A percentile compares a stretch with the other conserved stretches of the same genome.
These are phyloP conservation scores for Uronychia binucleata DNA, from an alignment of 73 alveolate genomes.

Conservation along the genomic window DNA sequence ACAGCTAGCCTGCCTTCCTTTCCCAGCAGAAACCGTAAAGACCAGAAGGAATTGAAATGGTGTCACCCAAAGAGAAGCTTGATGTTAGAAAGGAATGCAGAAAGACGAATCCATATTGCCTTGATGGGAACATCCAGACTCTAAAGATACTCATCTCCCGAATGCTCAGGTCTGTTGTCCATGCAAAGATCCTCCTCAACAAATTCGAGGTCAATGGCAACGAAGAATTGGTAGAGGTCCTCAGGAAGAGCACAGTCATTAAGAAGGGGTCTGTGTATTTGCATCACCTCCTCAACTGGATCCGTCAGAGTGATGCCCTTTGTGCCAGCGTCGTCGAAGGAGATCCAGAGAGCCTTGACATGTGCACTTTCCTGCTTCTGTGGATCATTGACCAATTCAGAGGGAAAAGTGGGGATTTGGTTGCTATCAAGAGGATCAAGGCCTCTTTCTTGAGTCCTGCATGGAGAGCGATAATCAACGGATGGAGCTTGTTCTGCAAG, in stretches of 20 bases:
- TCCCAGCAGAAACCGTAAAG: background rate
- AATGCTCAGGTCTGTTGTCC: background rate
- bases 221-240: background rate
- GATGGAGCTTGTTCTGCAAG: conserved; percentile 35
- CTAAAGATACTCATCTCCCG: conserved; percentile 14
- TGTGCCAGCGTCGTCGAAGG: conserved; percentile 1
- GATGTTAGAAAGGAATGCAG: conserved; percentile 30
- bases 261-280: background rate
- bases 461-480: conserved; percentile 45
- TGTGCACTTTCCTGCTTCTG: background rate
- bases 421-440: background rate
- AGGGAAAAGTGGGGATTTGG: background rate
- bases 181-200: background rate
- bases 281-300: background rate
- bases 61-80: conserved; percentile 13
- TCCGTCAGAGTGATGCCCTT: background rate
- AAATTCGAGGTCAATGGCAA: background rate
- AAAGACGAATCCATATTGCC: conserved; percentile 46
- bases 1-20: background rate
- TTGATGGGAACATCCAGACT: conserved; percentile 40
- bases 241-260: background rate
- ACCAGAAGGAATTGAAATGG: conserved; percentile 33
- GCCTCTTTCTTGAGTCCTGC: background rate
- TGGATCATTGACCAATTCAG: background rate
- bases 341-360: background rate